These are phyloP conservation scores for Apophysomyces ossiformis DNA, from an alignment of 371 early-diverging fungal species.

Conservation along the genomic window DNA sequence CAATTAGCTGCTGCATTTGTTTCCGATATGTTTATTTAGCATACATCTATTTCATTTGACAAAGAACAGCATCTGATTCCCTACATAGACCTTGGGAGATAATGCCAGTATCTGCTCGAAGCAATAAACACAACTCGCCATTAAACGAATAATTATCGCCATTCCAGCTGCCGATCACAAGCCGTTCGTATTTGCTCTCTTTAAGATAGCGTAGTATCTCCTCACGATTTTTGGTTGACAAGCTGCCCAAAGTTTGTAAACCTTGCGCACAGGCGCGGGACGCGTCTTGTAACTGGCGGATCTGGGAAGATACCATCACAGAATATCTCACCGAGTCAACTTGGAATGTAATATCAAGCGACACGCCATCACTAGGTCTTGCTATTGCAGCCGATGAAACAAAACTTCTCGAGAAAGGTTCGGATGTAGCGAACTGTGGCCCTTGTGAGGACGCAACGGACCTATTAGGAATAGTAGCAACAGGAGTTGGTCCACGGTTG, in stretches of 20 bases:
- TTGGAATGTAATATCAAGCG: neutral
- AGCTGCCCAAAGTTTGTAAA: neutral
- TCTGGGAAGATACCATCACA: neutral
- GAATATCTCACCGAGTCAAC: neutral
- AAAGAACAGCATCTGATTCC: neutral
- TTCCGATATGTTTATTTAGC: no score
- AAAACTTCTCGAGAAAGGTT: no score
- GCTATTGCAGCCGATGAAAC: no score
- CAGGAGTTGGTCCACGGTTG: no score
- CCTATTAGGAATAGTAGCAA: no score
- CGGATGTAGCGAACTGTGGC: no score
- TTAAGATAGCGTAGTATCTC: neutral
- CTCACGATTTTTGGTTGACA: neutral
- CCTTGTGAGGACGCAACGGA: no score
- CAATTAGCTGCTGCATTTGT: no score
- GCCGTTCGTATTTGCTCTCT: neutral
- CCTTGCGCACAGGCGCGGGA: neutral
- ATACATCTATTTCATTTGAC: neutral
- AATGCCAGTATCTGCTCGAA: neutral
- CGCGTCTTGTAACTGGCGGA: constrained; percentile 58
- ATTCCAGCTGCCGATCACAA: constrained; percentile 1
- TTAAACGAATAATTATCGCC: neutral
- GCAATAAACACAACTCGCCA: neutral
- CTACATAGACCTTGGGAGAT: neutral
- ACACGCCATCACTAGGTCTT: no score